These are phyloP conservation scores for Penicillium longicatenatum DNA, from an alignment of 495 filamentous ascomycete species.

Conservation along the genomic window DNA sequence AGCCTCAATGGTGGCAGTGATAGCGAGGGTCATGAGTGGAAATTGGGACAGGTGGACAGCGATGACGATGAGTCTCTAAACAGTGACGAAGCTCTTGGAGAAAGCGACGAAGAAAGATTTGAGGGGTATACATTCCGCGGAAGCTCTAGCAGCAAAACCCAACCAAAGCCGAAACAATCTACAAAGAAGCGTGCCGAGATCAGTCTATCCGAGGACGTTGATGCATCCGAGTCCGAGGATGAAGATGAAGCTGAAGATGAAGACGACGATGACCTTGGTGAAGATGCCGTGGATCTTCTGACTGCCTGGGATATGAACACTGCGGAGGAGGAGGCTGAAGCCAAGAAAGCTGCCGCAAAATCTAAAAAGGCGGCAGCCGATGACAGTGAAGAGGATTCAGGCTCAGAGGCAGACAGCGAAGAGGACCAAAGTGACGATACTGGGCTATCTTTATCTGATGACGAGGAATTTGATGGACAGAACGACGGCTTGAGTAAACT, in stretches of 20 bases:
- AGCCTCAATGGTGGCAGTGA: constrained; percentile 67
- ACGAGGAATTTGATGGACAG: constrained; percentile 58
- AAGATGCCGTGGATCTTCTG: constrained; percentile 83
- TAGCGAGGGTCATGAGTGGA: constrained; percentile 89
- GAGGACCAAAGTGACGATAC: constrained; percentile 54
- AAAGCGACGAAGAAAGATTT: constrained; percentile 82
- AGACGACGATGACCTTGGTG: constrained; percentile 66
- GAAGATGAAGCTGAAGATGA: constrained; percentile 47
- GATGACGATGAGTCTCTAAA: constrained; percentile 81
- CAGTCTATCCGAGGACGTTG: constrained; percentile 59
- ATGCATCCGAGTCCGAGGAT: constrained; percentile 44
- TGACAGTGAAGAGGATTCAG: constrained; percentile 36
- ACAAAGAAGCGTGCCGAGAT: constrained; percentile 43
- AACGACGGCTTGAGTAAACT: constrained; percentile 64
- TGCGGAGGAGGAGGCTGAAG: constrained; percentile 48
- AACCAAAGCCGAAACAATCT: constrained; percentile 33
- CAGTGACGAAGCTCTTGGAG: constrained; percentile 90
- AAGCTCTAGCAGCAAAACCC: constrained; percentile 57
- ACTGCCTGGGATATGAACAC: constrained; percentile 75
- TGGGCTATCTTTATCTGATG: constrained; percentile 55
- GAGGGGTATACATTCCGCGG: constrained; percentile 74
- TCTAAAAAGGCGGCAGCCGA: constrained; percentile 32
- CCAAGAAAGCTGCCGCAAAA: constrained; percentile 34
- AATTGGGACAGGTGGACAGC: constrained; percentile 69
- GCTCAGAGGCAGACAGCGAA: constrained; percentile 44